These are phyloP conservation scores for Takashimella koratensis DNA, from an alignment of 1,284 basidiomycete species.

Conservation along the genomic window DNA sequence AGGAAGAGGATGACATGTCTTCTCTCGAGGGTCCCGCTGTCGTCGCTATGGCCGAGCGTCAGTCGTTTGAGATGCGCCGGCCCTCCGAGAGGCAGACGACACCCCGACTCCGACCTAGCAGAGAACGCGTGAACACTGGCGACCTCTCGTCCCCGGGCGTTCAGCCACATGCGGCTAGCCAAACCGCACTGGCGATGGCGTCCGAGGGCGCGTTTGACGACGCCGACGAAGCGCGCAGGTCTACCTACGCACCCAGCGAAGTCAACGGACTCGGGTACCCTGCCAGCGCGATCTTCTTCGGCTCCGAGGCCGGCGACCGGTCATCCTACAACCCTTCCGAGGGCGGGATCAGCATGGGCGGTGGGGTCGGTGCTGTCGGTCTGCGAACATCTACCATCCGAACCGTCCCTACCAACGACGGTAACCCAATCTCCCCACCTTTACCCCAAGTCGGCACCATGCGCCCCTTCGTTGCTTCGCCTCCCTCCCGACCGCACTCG, in stretches of 20 bases:
- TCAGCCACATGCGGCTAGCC: not conserved
- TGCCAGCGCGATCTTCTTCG: conserved; percentile 38
- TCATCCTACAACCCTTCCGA: not conserved
- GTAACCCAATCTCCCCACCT: conserved; percentile 37
- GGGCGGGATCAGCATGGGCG: not conserved
- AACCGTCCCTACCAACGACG: conserved; percentile 24
- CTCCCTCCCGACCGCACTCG: conserved; percentile 8
- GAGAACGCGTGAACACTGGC: not conserved
- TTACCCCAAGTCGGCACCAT: conserved; percentile 37
- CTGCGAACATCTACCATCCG: conserved; percentile 32
- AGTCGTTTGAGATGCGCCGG: conserved; percentile 38
- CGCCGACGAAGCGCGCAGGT: conserved; percentile 35
- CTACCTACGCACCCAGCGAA: conserved; percentile 17
- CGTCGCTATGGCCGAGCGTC: conserved; percentile 37
- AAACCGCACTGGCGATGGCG: not conserved
- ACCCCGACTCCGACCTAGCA: not conserved
- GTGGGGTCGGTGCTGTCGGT: not conserved
- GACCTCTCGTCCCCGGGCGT: not conserved
- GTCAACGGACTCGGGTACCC: conserved; percentile 40
- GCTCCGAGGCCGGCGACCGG: conserved; percentile 10
- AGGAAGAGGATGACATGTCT: conserved; percentile 34
- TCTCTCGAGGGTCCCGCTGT: conserved; percentile 38
- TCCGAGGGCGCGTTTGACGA: conserved; percentile 34
- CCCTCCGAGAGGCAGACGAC: conserved; percentile 10
- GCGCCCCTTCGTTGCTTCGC: not conserved